Percentiles rank a stretch among this genome's conserved stretches.
Evolutionary conservation across 441 rosid genomes (phyloP).

Genomic region (Euphorbia celastroides): DNA sequence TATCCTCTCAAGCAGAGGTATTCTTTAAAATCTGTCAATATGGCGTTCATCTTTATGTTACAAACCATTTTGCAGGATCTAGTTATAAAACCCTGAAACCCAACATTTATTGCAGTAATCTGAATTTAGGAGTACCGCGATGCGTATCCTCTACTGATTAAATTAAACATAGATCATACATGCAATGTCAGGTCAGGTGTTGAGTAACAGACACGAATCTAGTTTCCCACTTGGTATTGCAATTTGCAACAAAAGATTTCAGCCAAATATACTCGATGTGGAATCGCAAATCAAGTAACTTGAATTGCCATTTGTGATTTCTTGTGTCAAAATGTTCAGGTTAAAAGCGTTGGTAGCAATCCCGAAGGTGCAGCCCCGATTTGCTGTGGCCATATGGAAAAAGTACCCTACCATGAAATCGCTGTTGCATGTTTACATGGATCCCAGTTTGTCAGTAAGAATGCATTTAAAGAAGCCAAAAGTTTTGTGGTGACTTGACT

Average conservation of each 20-base stretch:
- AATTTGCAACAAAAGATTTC: no score
- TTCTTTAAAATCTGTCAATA: background rate
- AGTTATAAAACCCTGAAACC: background rate
- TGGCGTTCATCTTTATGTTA: background rate
- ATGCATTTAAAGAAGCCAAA: no score
- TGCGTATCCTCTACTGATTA: background rate
- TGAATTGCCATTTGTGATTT: slow-evolving; percentile 1
- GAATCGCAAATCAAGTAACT: background rate
- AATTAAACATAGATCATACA: no score
- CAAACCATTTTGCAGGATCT: background rate
- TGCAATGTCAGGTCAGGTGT: no score
- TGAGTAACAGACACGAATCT: no score
- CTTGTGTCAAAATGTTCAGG: slow-evolving; percentile 43
- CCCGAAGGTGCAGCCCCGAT: slow-evolving; percentile 96
- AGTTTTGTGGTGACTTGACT: no score
- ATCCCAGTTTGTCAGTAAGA: slow-evolving; percentile 74
- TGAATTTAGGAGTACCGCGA: background rate
- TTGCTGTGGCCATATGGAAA: slow-evolving; percentile 79
- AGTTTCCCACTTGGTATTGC: no score
- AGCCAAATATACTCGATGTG: no score
- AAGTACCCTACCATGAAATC: slow-evolving; percentile 95
- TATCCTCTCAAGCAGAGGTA: background rate
- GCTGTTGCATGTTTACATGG: slow-evolving; percentile 80
- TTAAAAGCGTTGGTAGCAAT: slow-evolving; percentile 83
- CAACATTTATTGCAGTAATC: background rate